Conservation (phyloP, 2,329 filamentous ascomycete genomes). For the Xylaria sp. region DNA sequence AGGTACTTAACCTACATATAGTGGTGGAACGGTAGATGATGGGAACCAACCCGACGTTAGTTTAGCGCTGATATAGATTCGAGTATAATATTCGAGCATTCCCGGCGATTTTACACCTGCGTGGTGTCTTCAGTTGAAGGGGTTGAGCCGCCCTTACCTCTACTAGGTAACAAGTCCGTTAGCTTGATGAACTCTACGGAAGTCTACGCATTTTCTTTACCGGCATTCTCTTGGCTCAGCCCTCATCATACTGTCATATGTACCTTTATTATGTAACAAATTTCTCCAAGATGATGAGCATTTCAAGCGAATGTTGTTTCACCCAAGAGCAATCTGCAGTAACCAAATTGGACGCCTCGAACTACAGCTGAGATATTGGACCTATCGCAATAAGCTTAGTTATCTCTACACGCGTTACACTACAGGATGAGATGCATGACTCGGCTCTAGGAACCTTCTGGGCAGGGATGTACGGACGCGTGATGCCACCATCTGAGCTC, state of each 20-base stretch:
- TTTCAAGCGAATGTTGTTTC: background rate
- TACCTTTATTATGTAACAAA: background rate
- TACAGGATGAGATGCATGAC: slow-evolving; percentile 5
- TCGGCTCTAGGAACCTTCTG: background rate
- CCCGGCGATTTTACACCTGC: background rate
- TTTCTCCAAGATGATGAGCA: background rate
- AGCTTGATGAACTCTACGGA: background rate
- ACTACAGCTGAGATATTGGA: slow-evolving; percentile 9
- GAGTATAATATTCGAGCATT: background rate
- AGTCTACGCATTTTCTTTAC: background rate
- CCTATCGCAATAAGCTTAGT: slow-evolving; percentile 22
- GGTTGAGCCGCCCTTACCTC: background rate
- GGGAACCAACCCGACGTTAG: background rate
- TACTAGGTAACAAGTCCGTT: slow-evolving; percentile 8
- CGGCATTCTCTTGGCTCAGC: background rate
- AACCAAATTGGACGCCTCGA: background rate
- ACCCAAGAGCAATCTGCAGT: background rate
- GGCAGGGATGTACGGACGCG: background rate
- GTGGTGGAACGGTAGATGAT: background rate
- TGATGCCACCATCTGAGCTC: slow-evolving; percentile 20
- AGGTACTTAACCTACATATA: too few species aligned
- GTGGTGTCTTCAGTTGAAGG: background rate
- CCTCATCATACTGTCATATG: background rate
- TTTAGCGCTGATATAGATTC: background rate
- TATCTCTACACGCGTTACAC: background rate